Evolutionary conservation across 1,139 yeast species (phyloP), one percentile per base, ranked within the genome.

Genomic region (Arxiozyma bovina): DNA sequence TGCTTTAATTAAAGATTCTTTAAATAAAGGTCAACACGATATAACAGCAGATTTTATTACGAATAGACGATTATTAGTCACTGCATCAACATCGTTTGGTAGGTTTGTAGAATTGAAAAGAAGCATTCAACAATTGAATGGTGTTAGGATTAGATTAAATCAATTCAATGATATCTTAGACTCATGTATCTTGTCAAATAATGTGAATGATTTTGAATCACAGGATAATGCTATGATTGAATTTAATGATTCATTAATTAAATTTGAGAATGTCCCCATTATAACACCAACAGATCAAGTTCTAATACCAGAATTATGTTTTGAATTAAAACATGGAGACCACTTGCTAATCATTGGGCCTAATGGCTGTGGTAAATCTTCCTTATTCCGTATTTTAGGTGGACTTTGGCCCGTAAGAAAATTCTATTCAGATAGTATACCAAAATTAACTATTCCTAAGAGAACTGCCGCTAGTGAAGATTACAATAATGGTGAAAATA

Each of bases 311-410:
- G 77, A 80, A 43, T 76, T 91, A 62, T 76, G 81, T 46, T 90
- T 91, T 69, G 77, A 83, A 52, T 81, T 91, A 55, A 80, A 83
- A 59, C 85, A 81, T 48, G 97, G 97, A 40, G 85, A 90, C 55
- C 95, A 91, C 70, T 75, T 91, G 55, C 76, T 91, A 57, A 90
- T 91, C 67, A 93, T 93, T 8, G 98, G 97, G 0, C 97, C 97
- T 9, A 91, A 91, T 67, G 97, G 97, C 1, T 87, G 96, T 55
- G 98, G 98, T 42, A 91, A 91, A 70, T 89, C 96, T 0, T 90
- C 97, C 0, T 73, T 91, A 56, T 91, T 91, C 70, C 79, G 97
- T 67, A 81, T 91, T 67, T 77, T 91, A 51, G 97, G 97, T 54
- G 96, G 96, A 0, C 76, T 91, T 60, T 91, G 98, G 98, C 96